These are phyloP conservation scores for Cerrena zonata DNA, from an alignment of 1,284 basidiomycete species.

Conservation along the genomic window DNA sequence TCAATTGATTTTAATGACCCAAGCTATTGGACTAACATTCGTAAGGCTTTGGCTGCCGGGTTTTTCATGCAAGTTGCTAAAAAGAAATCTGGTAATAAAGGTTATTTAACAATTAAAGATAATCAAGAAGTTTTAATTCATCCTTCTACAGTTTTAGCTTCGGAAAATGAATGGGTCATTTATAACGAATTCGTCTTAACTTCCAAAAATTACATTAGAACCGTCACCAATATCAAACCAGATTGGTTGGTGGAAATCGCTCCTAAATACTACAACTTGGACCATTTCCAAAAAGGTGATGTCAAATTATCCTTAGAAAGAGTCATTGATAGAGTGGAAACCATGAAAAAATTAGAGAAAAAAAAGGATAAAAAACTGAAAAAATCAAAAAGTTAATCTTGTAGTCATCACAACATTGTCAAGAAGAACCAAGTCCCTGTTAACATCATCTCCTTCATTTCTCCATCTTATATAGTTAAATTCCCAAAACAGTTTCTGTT, in stretches of 20 bases:
- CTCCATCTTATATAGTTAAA: too few species aligned
- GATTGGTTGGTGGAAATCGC: slow-evolving; percentile 65
- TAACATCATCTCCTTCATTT: too few species aligned
- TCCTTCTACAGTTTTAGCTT: slow-evolving; percentile 87
- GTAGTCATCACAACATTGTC: too few species aligned
- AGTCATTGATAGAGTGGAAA: too few species aligned
- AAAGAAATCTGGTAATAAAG: slow-evolving; percentile 87
- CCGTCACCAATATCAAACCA: slow-evolving; percentile 81
- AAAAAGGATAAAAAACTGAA: too few species aligned
- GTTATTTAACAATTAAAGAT: slow-evolving; percentile 88
- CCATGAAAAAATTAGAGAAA: too few species aligned
- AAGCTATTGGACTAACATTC: slow-evolving; percentile 76
- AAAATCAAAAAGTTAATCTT: too few species aligned
- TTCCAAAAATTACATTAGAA: slow-evolving; percentile 84
- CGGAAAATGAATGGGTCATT: slow-evolving; percentile 93
- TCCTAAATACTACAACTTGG: too few species aligned
- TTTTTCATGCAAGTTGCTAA: slow-evolving; percentile 99
- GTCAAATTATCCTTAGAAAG: too few species aligned
- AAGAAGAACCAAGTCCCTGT: too few species aligned
- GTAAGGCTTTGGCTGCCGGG: slow-evolving; percentile 83
- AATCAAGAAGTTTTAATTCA: slow-evolving; percentile 90
- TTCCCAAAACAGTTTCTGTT: too few species aligned
- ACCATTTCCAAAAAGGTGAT: too few species aligned
- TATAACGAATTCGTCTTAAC: slow-evolving; percentile 99
- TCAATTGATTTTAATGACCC: slow-evolving; percentile 72